phyloP scores from a whole-genome alignment of 2,329 filamentous ascomycete genomes.

The Herpotrichia juniperi region DNA sequence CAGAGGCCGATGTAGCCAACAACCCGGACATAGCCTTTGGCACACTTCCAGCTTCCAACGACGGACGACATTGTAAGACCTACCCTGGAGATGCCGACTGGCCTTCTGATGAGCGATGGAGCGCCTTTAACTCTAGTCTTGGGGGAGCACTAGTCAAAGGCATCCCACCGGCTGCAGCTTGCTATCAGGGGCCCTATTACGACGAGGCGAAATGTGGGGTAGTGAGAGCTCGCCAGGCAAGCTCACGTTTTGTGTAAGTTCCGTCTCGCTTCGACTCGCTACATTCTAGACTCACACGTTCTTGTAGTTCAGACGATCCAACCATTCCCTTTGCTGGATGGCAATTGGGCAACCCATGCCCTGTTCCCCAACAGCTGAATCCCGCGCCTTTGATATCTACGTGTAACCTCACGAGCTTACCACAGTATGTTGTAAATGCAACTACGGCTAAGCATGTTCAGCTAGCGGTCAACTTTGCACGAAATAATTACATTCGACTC shows the following conservation, averaged over 20 bases:
- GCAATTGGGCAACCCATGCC: conserved; percentile 24
- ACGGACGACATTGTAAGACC: conserved; percentile 24
- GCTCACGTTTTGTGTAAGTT: conserved; percentile 27
- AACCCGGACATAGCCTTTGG: conserved; percentile 33
- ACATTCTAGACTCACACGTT: conserved; percentile 1
- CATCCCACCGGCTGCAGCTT: conserved; percentile 33
- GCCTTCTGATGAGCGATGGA: conserved; percentile 29
- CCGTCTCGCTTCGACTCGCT: not conserved
- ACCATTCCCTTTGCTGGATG: conserved; percentile 26
- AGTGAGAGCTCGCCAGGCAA: conserved; percentile 13
- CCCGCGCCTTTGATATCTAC: conserved; percentile 11
- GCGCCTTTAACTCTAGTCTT: conserved; percentile 27
- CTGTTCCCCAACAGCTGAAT: conserved; percentile 13
- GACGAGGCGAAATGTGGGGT: conserved; percentile 21
- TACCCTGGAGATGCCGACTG: conserved; percentile 32
- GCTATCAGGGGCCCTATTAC: conserved; percentile 28
- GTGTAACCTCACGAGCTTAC: conserved; percentile 28
- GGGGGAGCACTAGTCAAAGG: conserved; percentile 28
- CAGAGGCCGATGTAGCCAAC: conserved; percentile 22
- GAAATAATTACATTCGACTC: conserved; percentile 36
- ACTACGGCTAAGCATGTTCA: conserved; percentile 32
- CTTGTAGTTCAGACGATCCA: conserved; percentile 29
- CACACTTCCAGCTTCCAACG: conserved; percentile 2
- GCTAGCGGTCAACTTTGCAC: conserved; percentile 37
- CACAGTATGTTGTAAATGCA: conserved; percentile 32